These are phyloP conservation scores for Pichia sp. DNA, from an alignment of 1,139 yeast genomes.

Conservation along the genomic window DNA sequence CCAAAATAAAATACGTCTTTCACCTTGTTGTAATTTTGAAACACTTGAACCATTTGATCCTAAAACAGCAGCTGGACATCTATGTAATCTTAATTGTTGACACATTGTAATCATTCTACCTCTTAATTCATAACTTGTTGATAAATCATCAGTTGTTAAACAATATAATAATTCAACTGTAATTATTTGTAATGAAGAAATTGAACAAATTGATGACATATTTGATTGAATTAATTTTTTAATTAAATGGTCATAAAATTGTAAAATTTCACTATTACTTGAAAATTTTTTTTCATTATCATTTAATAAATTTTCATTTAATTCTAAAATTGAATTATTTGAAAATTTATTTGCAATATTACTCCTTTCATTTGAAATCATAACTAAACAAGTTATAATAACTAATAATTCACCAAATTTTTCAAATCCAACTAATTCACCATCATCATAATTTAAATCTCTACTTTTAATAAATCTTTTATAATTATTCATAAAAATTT, in stretches of 20 bases:
- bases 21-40: conserved; percentile 65
- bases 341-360: conserved; percentile 9
- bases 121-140: conserved; percentile 67
- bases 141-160: conserved; percentile 65
- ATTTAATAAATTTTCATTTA: neutral
- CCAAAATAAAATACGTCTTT: conserved; percentile 80
- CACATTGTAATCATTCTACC: conserved; percentile 78
- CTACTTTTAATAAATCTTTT: conserved; percentile 33
- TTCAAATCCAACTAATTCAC: conserved; percentile 39
- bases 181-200: conserved; percentile 65
- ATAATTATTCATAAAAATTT: conserved; percentile 56
- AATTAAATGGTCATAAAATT: conserved; percentile 30
- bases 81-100: conserved; percentile 75
- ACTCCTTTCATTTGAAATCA: conserved; percentile 38
- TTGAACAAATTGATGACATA: conserved; percentile 50
- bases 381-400: conserved; percentile 51
- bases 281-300: conserved; percentile 8
- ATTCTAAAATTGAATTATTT: conserved; percentile 1
- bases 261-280: conserved; percentile 27
- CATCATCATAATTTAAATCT: conserved; percentile 34
- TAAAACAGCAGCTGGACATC: conserved; percentile 82
- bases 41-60: conserved; percentile 51
- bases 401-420: conserved; percentile 57
- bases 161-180: conserved; percentile 67
- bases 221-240: conserved; percentile 45